Conservation (phyloP, 768 basidiomycete species). For the Lactifluus piperatus region DNA sequence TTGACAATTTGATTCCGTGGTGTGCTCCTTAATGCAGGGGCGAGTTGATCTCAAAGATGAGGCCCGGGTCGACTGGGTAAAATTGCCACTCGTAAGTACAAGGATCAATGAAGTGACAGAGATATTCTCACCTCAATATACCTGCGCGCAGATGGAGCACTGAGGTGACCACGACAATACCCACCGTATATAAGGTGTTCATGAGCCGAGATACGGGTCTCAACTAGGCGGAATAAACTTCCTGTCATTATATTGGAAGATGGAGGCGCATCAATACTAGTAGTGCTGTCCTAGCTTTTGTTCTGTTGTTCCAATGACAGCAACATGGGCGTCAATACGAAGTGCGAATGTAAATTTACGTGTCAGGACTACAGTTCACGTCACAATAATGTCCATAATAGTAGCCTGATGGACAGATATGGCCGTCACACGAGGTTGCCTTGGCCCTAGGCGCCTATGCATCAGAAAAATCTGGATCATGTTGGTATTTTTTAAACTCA, state of each 20-base stretch:
- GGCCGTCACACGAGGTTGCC: conserved; percentile 23
- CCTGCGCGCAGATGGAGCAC: background rate
- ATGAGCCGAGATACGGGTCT: background rate
- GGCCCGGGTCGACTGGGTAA: background rate
- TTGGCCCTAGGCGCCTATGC: no score
- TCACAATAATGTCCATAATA: no score
- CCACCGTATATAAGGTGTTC: background rate
- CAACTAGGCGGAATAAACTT: background rate
- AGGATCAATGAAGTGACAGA: no score
- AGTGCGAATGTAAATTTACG: no score
- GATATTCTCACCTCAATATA: background rate
- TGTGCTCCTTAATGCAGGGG: no score
- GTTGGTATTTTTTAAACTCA: no score
- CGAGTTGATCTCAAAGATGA: no score
- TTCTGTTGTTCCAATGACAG: background rate
- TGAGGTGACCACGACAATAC: background rate
- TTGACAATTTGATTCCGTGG: background rate
- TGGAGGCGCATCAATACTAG: background rate
- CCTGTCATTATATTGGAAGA: background rate
- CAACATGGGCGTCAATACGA: no score
- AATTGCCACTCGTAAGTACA: background rate
- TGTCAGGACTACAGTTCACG: no score
- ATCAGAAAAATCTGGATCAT: no score
- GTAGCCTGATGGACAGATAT: background rate
- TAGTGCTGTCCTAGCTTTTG: background rate